phyloP scores from a whole-genome alignment of 495 filamentous ascomycete genomes.

The Annulohypoxylon stygium region DNA sequence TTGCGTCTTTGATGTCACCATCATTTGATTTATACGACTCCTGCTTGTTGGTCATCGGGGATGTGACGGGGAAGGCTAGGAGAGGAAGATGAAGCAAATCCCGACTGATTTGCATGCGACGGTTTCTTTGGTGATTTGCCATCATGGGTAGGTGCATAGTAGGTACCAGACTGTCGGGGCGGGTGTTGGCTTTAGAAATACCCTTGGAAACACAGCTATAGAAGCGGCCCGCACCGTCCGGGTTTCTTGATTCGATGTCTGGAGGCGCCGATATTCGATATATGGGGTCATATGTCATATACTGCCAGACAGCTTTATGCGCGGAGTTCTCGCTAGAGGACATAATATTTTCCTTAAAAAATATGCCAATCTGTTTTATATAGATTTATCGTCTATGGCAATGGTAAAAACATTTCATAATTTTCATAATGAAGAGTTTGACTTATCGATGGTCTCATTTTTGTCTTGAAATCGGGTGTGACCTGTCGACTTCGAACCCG shows the following conservation, averaged over 20 bases:
- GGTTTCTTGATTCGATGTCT: conserved; percentile 27
- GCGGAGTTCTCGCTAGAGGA: conserved; percentile 1
- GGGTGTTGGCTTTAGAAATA: conserved; percentile 4
- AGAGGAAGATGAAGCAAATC: conserved; percentile 7
- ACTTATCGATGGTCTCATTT: conserved; percentile 18
- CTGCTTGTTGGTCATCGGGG: conserved; percentile 28
- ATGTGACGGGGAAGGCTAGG: conserved; percentile 3
- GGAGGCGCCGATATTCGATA: conserved; percentile 32
- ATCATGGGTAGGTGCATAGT: not conserved
- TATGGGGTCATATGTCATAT: conserved; percentile 5
- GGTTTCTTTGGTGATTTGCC: not conserved
- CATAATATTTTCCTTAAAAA: not conserved
- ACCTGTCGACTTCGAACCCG: conserved; percentile 12
- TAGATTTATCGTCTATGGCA: too few species aligned
- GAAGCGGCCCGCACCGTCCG: conserved; percentile 43
- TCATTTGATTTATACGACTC: conserved; percentile 21
- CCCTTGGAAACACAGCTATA: conserved; percentile 12
- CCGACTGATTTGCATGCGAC: conserved; percentile 2
- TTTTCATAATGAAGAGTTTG: not conserved
- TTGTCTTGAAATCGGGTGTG: conserved; percentile 6
- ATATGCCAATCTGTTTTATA: too few species aligned
- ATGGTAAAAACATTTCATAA: not conserved
- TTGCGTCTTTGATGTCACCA: conserved; percentile 26
- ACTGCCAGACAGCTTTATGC: conserved; percentile 11
- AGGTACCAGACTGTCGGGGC: conserved; percentile 31